Evolutionary conservation across 2,329 filamentous ascomycete genomes (phyloP), one percentile per base, ranked within the genome.

Genomic region (Byssochlamys sp.): DNA sequence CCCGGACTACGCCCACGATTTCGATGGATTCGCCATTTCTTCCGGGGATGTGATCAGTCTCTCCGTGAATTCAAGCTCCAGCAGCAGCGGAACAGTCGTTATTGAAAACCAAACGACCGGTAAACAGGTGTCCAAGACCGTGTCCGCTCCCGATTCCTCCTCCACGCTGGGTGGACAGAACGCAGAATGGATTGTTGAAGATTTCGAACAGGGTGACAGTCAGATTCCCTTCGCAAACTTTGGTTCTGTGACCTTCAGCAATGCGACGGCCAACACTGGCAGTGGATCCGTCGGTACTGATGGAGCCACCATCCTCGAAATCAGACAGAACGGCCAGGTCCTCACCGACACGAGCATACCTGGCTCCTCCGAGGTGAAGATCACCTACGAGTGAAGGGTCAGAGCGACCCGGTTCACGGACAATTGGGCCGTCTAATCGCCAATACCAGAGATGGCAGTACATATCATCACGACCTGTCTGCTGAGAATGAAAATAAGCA

Each of bases 161-260:
- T 62, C 66, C n/a, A 71, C 68, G 3, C 75, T 84, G 12, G 81
- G 78, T 64, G 75, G 81, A 64, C 77, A 78, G 63, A 84, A 84
- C 60, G 83, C 81, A 10, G 83, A 85, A 66, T 86, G 82, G 82
- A 84, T 85, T 62, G 81, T 85, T 12, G 82, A 85, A 71, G 80
- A 81, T 58, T 81, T 79, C 61, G 69, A 75, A 59, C 61, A 67
- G 2, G 69, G 71, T 45, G 60, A 62, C 45, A 60, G 63, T 1
- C 72, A 78, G 55, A 77, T 82, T 3, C 63, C 73, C 0, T 71
- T 82, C 55, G 77, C 73, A 31, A 66, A 81, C 63, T 82, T 81
- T 59, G 75, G 75, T 12, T 73, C 67, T 4, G 73, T 81, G 9
- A 70, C 57, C 19, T 75, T 75, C 58, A 70, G 63, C 7, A 68